These are phyloP conservation scores for Cladophialophora yegresii DNA, from an alignment of 2,329 filamentous ascomycete genomes.

Conservation along the genomic window DNA sequence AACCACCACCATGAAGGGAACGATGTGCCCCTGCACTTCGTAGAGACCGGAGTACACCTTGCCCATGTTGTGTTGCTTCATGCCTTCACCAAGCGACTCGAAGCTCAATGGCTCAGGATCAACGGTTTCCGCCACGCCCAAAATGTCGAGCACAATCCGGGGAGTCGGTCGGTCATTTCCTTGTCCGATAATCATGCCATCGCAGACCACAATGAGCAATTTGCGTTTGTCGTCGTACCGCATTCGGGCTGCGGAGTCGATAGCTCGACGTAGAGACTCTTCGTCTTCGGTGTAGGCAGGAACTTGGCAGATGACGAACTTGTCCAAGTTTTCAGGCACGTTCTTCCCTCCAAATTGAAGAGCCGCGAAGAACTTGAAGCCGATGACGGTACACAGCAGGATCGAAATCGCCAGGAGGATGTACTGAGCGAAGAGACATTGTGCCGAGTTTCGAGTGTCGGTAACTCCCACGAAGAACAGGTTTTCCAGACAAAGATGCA, in stretches of 20 bases:
- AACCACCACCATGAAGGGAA: slow-evolving; percentile 94
- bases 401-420: slow-evolving; percentile 83
- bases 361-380: slow-evolving; percentile 95
- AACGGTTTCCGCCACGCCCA: slow-evolving; percentile 88
- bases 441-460: slow-evolving; percentile 82
- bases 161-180: slow-evolving; percentile 96
- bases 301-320: slow-evolving; percentile 97
- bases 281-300: slow-evolving; percentile 98
- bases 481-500: slow-evolving; percentile 85
- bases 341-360: slow-evolving; percentile 92
- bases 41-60: slow-evolving; percentile 98
- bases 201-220: slow-evolving; percentile 85
- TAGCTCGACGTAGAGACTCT: slow-evolving; percentile 92
- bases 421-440: slow-evolving; percentile 86
- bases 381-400: slow-evolving; percentile 76
- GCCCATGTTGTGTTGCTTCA: slow-evolving; percentile 99
- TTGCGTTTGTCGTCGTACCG: slow-evolving; percentile 98
- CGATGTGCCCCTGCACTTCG: slow-evolving; percentile 96
- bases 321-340: slow-evolving; percentile 92
- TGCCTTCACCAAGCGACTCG: slow-evolving; percentile 90
- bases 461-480: slow-evolving; percentile 91
- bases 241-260: slow-evolving; percentile 94
- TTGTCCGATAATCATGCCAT: slow-evolving; percentile 99
- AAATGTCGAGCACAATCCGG: slow-evolving; percentile 92
- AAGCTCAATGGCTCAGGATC: slow-evolving; percentile 97